Conservation (phyloP, 2,329 filamentous ascomycete genomes). For the Paecilomyces niveus region DNA sequence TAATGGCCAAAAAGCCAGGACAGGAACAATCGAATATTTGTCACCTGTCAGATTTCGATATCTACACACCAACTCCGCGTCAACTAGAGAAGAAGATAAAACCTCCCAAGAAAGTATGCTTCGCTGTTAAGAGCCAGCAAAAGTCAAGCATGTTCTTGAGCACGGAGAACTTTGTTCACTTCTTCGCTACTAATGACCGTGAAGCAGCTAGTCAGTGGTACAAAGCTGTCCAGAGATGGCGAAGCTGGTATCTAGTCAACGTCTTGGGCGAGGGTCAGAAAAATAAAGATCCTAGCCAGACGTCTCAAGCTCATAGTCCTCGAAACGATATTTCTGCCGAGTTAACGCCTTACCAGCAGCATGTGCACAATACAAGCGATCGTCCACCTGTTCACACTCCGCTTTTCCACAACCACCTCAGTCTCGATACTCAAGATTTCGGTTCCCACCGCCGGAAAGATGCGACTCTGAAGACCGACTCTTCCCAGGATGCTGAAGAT, state of each 20-base stretch:
- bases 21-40: conserved; percentile 67
- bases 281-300: conserved; percentile 19
- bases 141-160: conserved; percentile 77
- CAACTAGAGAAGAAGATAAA: conserved; percentile 65
- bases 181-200: conserved; percentile 75
- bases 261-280: conserved; percentile 54
- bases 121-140: conserved; percentile 86
- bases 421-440: conserved; percentile 15
- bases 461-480: conserved; percentile 2
- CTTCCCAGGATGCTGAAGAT: conserved; percentile 11
- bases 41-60: conserved; percentile 86
- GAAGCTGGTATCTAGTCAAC: conserved; percentile 84
- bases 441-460: conserved; percentile 3
- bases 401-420: conserved; percentile 20
- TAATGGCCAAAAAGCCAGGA: conserved; percentile 62
- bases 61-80: conserved; percentile 68
- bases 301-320: conserved; percentile 11
- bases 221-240: conserved; percentile 67
- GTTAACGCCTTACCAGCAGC: conserved; percentile 43
- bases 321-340: conserved; percentile 9
- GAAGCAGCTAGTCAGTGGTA: conserved; percentile 62
- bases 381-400: conserved; percentile 21
- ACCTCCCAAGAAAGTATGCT: conserved; percentile 78
- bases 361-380: conserved; percentile 19
- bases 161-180: conserved; percentile 82